Evolutionary conservation across 1,284 basidiomycete species (phyloP).

Genomic region (Leccinum solheimii): DNA sequence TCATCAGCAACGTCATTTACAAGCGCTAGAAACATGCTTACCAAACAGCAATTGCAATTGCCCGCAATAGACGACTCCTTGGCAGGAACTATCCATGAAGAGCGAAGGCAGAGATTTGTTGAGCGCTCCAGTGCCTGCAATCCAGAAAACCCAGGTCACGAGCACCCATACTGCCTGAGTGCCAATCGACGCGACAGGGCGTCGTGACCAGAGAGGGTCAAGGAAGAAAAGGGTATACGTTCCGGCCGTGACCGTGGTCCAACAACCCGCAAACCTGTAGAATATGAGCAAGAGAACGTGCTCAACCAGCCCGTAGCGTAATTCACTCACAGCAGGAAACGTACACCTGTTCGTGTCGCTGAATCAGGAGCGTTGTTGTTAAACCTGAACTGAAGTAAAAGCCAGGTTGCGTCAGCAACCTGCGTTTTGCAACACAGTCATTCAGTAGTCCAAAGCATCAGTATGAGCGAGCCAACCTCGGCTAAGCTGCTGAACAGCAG

Average conservation of each 20-base stretch:
- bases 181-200: conserved; percentile 53
- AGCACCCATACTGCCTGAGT: conserved; percentile 56
- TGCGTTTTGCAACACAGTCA: conserved; percentile 25
- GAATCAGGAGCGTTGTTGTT: conserved; percentile 49
- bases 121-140: conserved; percentile 50
- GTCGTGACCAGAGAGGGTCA: conserved; percentile 53
- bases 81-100: conserved; percentile 39
- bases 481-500: conserved; percentile 48
- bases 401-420: conserved; percentile 55
- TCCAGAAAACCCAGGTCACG: conserved; percentile 57
- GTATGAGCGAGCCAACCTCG: conserved; percentile 38
- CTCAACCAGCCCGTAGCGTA: background rate
- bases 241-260: conserved; percentile 54
- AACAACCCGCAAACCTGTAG: conserved; percentile 52
- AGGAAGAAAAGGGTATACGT: conserved; percentile 55
- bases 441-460: background rate
- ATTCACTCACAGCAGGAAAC: conserved; percentile 47
- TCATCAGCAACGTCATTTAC: conserved; percentile 11
- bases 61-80: conserved; percentile 49
- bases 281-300: conserved; percentile 11
- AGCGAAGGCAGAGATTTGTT: conserved; percentile 47
- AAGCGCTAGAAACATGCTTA: conserved; percentile 20
- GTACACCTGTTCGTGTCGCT: conserved; percentile 40
- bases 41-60: conserved; percentile 55
- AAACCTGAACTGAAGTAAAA: conserved; percentile 53